Evolutionary conservation across 345 rosid species (phyloP), one percentile per base, ranked within the genome.

Genomic region (Lumnitzera racemosa): DNA sequence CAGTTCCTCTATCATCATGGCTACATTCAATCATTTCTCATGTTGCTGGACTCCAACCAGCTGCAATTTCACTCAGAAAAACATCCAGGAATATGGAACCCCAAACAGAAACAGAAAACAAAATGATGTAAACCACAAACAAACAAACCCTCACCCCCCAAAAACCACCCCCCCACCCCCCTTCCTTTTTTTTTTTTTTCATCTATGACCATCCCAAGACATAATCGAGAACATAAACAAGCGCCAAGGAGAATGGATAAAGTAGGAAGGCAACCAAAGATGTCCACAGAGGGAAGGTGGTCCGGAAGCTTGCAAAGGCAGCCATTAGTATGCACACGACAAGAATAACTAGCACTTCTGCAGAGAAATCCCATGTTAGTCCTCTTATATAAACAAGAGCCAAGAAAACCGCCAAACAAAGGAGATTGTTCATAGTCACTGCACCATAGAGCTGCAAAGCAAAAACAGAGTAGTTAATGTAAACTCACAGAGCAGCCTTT

Each of bases 151-250:
- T 1, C 20, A 20, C 20, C 20, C 20, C 20, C 20, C 20, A 20
- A 20, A 20, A 0, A 20, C 20, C 20, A 0, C 20, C 20, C 20
- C 20, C 20, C 20, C 20, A 20, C 20, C 20, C 20, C 20, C 1
- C 1, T 1, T 1, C 20, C 20, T 20, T 0, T 20, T 20, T n/a
- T n/a, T 9, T 36, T 4, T 9, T 36, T 9, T 27, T 36, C 7
- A 47, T 61, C 85, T 94, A 94, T 7, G 92, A 87, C 99, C 97
- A 90, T 47, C 97, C 96, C 5, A 82, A 66, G 47, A 81, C 73
- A 68, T 88, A 90, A 66, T 94, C 97, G 17, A 94, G 99, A 55
- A 94, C 86, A 53, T 94, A 94, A 14, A 94, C 97, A 65, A 94
- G 75, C 3, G 80, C 96, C 78, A 90, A 69, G 3, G 99, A 94